These are phyloP conservation scores for Penstemon davidsonii DNA, from an alignment of 257 asterid species.

Conservation along the genomic window DNA sequence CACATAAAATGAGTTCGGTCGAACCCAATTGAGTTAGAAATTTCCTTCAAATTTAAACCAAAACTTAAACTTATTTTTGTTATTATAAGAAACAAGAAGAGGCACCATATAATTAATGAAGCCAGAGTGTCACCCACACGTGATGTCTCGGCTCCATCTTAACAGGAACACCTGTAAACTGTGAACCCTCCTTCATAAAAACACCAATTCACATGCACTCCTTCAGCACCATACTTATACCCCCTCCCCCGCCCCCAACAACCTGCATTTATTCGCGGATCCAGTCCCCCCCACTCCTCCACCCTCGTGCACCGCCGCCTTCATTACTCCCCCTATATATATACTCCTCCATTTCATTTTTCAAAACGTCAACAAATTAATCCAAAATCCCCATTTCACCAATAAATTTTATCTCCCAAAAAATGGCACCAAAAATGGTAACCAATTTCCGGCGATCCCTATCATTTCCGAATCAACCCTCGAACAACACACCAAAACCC, in stretches of 20 bases:
- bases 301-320: constrained; percentile 28
- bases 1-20: too few species aligned
- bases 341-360: constrained; percentile 19
- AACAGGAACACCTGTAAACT: too few species aligned
- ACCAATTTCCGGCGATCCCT: constrained; percentile 71
- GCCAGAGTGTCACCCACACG: too few species aligned
- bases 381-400: neutral
- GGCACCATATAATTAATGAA: too few species aligned
- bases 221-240: too few species aligned
- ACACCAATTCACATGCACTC: too few species aligned
- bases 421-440: constrained; percentile 74
- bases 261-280: constrained; percentile 33
- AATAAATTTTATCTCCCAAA: neutral
- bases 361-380: neutral
- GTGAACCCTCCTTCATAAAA: too few species aligned
- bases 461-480: constrained; percentile 66
- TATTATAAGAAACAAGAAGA: too few species aligned
- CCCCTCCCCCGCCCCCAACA: constrained; percentile 24
- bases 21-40: too few species aligned
- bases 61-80: too few species aligned
- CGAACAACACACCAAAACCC: constrained; percentile 33
- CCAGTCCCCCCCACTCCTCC: constrained; percentile 20
- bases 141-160: too few species aligned
- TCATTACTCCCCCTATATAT: constrained; percentile 29
- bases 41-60: too few species aligned